These are phyloP conservation scores for Marchantia polymorpha DNA, from an alignment of 225 moss, liverwort and hornwort genomes.

Conservation along the genomic window DNA sequence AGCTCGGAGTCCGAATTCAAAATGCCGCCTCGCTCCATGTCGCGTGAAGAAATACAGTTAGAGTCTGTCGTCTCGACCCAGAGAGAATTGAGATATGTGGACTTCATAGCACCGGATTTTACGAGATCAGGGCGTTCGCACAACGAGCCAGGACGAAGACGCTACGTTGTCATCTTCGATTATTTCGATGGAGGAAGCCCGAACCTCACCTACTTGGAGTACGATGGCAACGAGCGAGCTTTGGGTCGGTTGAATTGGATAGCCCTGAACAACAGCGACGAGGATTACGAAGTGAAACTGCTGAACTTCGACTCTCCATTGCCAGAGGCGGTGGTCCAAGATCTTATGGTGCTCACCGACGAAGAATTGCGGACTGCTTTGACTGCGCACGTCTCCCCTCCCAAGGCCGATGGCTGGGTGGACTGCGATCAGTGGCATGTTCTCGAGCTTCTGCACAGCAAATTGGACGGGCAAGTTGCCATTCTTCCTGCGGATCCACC, in stretches of 20 bases:
- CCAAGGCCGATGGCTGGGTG: not conserved
- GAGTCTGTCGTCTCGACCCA: not conserved
- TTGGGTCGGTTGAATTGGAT: slow-evolving; percentile 4
- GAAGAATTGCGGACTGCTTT: not conserved
- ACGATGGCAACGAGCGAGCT: slow-evolving; percentile 17
- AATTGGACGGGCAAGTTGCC: slow-evolving; percentile 10
- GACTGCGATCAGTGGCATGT: not conserved
- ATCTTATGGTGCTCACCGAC: not conserved
- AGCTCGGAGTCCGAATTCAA: not conserved
- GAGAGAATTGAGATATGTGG: slow-evolving; percentile 1
- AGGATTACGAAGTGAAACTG: not conserved
- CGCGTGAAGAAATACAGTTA: not conserved
- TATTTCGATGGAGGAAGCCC: slow-evolving; percentile 9
- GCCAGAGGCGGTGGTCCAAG: not conserved
- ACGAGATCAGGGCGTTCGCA: not conserved
- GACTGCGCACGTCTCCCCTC: not conserved
- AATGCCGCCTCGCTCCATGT: not conserved
- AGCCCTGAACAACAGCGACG: not conserved
- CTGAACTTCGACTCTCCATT: not conserved
- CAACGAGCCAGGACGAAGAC: not conserved
- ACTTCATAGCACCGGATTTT: slow-evolving; percentile 13
- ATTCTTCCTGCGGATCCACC: slow-evolving; percentile 7
- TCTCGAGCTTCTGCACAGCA: not conserved
- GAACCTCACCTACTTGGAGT: slow-evolving; percentile 12
- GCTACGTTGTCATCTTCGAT: slow-evolving; percentile 11